phyloP scores from a whole-genome alignment of 2,329 filamentous ascomycete species.

The Metarhizium brunneum region DNA sequence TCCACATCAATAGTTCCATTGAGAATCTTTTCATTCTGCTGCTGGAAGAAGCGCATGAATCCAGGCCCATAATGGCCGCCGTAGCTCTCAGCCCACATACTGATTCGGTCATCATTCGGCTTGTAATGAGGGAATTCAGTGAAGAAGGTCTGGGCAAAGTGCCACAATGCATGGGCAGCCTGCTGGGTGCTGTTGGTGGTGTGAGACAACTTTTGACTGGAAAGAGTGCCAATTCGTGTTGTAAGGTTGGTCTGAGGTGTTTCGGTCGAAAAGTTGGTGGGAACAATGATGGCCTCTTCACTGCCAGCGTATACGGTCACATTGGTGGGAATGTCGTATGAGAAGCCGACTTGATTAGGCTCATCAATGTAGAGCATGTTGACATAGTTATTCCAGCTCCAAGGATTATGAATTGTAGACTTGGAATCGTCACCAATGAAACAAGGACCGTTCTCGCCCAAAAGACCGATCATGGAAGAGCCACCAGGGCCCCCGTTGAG shows the following conservation, averaged over 20 bases:
- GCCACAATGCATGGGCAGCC: constrained; percentile 51
- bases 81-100: constrained; percentile 60
- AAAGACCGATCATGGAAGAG: constrained; percentile 55
- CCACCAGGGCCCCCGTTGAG: constrained; percentile 56
- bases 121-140: constrained; percentile 49
- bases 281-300: constrained; percentile 36
- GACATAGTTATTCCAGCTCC: constrained; percentile 51
- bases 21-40: constrained; percentile 47
- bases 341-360: constrained; percentile 60
- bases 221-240: constrained; percentile 22
- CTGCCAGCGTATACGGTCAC: constrained; percentile 43
- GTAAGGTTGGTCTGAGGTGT: constrained; percentile 28
- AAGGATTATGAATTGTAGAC: constrained; percentile 45
- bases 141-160: constrained; percentile 56
- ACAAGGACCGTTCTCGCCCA: constrained; percentile 48
- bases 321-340: constrained; percentile 56
- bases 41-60: constrained; percentile 47
- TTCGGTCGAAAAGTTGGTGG: constrained; percentile 26
- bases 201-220: constrained; percentile 18
- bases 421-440: constrained; percentile 38
- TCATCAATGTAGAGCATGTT: constrained; percentile 48
- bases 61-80: constrained; percentile 60
- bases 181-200: constrained; percentile 41
- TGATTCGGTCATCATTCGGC: constrained; percentile 44
- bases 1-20: constrained; percentile 24